Conservation (phyloP, 2,329 filamentous ascomycete genomes). For the Dryadomyces sulphureus region DNA sequence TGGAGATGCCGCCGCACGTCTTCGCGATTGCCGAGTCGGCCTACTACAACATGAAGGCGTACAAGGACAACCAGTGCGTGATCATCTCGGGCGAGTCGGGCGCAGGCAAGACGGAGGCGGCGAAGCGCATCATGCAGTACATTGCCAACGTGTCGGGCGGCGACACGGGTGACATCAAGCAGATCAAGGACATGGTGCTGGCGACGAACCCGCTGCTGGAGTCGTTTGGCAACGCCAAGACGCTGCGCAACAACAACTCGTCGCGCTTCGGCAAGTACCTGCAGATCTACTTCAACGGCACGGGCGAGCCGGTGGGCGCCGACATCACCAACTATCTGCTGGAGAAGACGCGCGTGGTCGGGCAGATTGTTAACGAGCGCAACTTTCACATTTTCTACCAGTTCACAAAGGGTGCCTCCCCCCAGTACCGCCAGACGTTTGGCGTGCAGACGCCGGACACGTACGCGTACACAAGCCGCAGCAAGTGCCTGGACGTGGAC, state of each 20-base stretch:
- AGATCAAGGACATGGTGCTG: slow-evolving; percentile 98
- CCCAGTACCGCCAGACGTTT: slow-evolving; percentile 72
- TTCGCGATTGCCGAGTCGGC: slow-evolving; percentile 92
- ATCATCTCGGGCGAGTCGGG: slow-evolving; percentile 98
- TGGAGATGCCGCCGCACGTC: slow-evolving; percentile 90
- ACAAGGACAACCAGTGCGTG: slow-evolving; percentile 97
- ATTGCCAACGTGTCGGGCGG: slow-evolving; percentile 85
- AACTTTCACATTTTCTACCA: slow-evolving; percentile 99
- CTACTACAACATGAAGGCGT: slow-evolving; percentile 99
- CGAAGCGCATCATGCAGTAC: slow-evolving; percentile 99
- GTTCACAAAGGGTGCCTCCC: slow-evolving; percentile 88
- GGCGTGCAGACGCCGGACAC: slow-evolving; percentile 85
- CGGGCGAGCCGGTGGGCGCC: slow-evolving; percentile 85
- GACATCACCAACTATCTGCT: slow-evolving; percentile 97
- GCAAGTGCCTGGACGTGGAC: slow-evolving; percentile 86
- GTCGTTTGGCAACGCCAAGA: slow-evolving; percentile 97
- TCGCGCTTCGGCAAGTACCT: slow-evolving; percentile 97
- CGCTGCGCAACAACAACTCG: slow-evolving; percentile 95
- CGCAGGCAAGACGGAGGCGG: slow-evolving; percentile 95
- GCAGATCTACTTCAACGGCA: slow-evolving; percentile 85
- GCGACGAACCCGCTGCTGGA: slow-evolving; percentile 94
- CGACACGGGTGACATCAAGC: slow-evolving; percentile 70
- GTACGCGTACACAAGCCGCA: slow-evolving; percentile 85
- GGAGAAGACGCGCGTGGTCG: slow-evolving; percentile 88
- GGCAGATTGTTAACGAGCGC: slow-evolving; percentile 87